Base-by-base conservation (phyloP, 75 land plant species). In the Picea glauca region DNA sequence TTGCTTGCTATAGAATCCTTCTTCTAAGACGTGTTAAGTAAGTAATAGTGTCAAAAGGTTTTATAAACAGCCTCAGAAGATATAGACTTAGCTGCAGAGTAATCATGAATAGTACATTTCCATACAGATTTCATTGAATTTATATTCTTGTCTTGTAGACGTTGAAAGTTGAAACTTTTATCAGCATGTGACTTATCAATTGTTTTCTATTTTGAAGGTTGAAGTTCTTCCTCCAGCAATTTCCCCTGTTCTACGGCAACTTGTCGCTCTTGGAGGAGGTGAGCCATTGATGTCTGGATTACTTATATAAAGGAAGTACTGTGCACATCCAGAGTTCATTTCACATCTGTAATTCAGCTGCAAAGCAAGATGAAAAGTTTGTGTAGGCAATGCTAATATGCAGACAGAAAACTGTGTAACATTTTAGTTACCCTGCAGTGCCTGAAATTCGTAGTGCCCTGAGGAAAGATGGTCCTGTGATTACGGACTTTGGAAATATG, bases 381-480 rank as follows among this genome's bases (percentile, higher is more conserved):
- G 17, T 76, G 23, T 76, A 62, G 31, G 26, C 26, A 30, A 57
- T 76, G 26, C 13, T 21, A 62, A 63, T 23, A 0, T 7, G 32
- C 14, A 9, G 30, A 65, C 33, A 61, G 32, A 58, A 56, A 50
- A 9, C 12, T 50, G 13, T 50, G 35, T 76, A 78, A 78, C 54
- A 38, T 72, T 68, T 32, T 14, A 32, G 13, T 20, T 38, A 6
- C 17, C 33, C 20, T 78, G 58, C 81, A 84, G 88, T 81, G 70
- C 89, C 91, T 58, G 90, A 87, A 59, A 84, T 89, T 26, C 79
- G 91, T 15, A 84, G 54, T 78, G 90, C 90, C 20, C 65, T 89
- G 75, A 81, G 90, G 32, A 89, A 89, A 80, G 91, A 89, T 84
- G 90, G 91, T 18, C 91, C 91, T n/a, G 91, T 89, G 13, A 89